A percentile compares a stretch with the other conserved stretches of the same genome.
Conservation (phyloP, 306 rosid species). For the Malus sieversii region DNA sequence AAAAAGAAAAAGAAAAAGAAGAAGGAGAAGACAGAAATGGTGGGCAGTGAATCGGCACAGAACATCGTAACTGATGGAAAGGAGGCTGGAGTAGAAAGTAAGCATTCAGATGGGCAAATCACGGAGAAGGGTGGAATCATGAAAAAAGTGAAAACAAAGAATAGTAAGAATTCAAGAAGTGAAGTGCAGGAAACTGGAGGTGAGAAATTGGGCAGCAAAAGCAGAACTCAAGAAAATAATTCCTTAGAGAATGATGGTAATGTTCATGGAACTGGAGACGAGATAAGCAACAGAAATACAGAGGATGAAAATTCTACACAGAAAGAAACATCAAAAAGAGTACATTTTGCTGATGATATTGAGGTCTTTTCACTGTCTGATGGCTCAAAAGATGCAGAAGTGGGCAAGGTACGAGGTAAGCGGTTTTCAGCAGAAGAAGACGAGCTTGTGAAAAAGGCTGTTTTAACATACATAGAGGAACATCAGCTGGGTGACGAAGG, state of each 20-base stretch:
- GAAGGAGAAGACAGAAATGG: neutral
- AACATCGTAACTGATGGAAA: neutral
- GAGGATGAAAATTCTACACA: neutral
- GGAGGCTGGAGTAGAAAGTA: conserved; percentile 7
- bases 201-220: neutral
- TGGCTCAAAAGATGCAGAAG: conserved; percentile 2
- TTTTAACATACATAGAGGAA: conserved; percentile 37
- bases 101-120: conserved; percentile 4
- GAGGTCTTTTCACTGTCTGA: conserved; percentile 29
- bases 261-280: neutral
- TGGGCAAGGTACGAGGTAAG: conserved; percentile 36
- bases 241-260: neutral
- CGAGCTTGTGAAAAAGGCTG: conserved; percentile 39
- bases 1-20: neutral
- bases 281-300: neutral
- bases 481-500: conserved; percentile 59
- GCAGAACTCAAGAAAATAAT: neutral
- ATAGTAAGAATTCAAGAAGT: neutral
- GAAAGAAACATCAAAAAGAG: conserved; percentile 30
- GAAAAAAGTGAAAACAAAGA: conserved; percentile 9
- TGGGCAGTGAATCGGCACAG: neutral
- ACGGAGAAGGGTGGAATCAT: conserved; percentile 1
- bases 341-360: conserved; percentile 54
- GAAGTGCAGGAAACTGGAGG: conserved; percentile 3
- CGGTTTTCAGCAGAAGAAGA: conserved; percentile 72